Conservation (phyloP, 352 stramenopile species). For the Phytophthora quininea region DNA sequence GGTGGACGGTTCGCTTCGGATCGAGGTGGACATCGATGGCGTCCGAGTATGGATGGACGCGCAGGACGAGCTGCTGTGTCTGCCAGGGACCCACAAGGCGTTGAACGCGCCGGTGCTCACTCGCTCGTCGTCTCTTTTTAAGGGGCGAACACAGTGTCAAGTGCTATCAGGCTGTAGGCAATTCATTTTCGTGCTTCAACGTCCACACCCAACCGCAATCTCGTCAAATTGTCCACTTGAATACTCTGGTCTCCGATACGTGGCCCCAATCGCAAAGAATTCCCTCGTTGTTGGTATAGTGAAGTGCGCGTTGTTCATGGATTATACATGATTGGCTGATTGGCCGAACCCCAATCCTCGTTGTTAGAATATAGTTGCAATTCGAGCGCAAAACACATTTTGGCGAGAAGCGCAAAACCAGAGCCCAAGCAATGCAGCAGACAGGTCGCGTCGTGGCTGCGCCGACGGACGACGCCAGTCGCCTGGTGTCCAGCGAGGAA, state of each 20-base stretch:
- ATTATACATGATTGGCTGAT: too few species aligned
- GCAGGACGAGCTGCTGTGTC: slow-evolving; percentile 71
- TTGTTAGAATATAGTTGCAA: too few species aligned
- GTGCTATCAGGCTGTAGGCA: not conserved
- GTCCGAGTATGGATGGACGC: slow-evolving; percentile 54
- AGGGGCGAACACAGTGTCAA: not conserved
- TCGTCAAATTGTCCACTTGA: too few species aligned
- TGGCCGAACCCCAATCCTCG: too few species aligned
- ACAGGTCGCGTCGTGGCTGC: slow-evolving; percentile 2
- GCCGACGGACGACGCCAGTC: slow-evolving; percentile 18
- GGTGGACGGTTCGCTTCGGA: slow-evolving; percentile 36
- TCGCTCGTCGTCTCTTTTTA: not conserved
- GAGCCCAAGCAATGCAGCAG: slow-evolving; percentile 1
- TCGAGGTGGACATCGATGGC: slow-evolving; percentile 48
- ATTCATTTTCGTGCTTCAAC: not conserved
- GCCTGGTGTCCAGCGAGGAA: slow-evolving; percentile 52
- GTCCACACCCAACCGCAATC: too few species aligned
- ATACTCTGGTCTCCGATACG: too few species aligned
- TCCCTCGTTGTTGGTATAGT: too few species aligned
- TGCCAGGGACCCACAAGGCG: slow-evolving; percentile 59
- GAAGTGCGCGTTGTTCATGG: too few species aligned
- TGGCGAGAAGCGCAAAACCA: not conserved
- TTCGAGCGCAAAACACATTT: too few species aligned
- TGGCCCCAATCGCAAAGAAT: too few species aligned
- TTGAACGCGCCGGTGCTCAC: slow-evolving; percentile 40